A percentile compares a stretch with the other conserved stretches of the same genome.
Conservation (phyloP, 208 protist species). For the Leishmania aethiopica region DNA sequence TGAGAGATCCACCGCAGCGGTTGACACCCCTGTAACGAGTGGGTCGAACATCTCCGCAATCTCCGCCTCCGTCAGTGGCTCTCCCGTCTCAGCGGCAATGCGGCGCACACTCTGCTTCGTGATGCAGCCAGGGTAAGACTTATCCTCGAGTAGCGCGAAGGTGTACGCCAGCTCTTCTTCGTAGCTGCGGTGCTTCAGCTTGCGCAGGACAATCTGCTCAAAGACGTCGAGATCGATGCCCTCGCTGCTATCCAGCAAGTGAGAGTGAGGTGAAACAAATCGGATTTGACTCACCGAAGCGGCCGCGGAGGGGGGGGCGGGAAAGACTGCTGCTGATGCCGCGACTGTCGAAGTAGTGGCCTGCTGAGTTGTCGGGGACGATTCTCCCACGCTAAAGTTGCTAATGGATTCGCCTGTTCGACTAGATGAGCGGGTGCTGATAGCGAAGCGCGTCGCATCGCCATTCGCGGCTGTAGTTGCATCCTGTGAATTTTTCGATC, state of each 20-base stretch:
- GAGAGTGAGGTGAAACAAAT: constrained; percentile 17
- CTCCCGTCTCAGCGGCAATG: constrained; percentile 56
- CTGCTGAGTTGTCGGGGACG: background rate
- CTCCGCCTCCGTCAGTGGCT: constrained; percentile 79
- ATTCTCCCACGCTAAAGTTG: background rate
- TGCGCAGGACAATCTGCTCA: constrained; percentile 72
- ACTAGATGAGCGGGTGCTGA: background rate
- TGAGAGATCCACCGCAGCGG: constrained; percentile 70
- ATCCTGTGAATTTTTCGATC: background rate
- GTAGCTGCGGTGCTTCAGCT: constrained; percentile 62
- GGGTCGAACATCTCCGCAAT: constrained; percentile 87
- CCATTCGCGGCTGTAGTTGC: background rate
- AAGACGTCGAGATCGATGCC: constrained; percentile 69
- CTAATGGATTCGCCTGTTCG: background rate
- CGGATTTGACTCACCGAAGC: background rate
- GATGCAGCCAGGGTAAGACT: constrained; percentile 78
- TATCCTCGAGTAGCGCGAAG: constrained; percentile 80
- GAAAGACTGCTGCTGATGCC: background rate
- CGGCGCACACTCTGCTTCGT: constrained; percentile 77
- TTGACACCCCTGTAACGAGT: constrained; percentile 74
- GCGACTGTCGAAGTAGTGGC: background rate
- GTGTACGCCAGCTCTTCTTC: constrained; percentile 75
- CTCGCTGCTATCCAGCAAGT: constrained; percentile 45
- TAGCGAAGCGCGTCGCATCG: constrained; percentile 6
- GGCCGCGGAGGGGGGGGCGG: background rate